These are phyloP conservation scores for Chrysanthemum lavandulifolium DNA, from an alignment of 129 eudicot genomes.

Conservation along the genomic window DNA sequence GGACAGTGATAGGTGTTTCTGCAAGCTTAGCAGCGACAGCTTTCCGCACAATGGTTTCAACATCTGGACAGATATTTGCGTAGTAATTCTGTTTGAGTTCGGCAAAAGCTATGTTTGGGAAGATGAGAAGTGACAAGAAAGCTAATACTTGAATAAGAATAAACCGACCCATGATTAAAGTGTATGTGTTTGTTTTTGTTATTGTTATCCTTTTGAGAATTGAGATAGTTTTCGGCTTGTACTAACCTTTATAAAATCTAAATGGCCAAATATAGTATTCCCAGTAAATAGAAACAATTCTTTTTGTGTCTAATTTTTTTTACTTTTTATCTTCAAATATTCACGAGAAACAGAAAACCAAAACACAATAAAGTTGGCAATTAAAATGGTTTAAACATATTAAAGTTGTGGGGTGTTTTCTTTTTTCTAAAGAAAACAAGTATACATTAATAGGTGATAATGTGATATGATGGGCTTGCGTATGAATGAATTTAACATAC, in stretches of 20 bases:
- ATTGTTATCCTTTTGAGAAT: no score
- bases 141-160: slow-evolving; percentile 26
- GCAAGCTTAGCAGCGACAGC: slow-evolving; percentile 49
- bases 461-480: slow-evolving; percentile 4
- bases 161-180: slow-evolving; percentile 39
- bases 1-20: slow-evolving; percentile 68
- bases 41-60: slow-evolving; percentile 54
- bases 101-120: slow-evolving; percentile 39
- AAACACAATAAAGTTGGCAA: no score
- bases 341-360: no score
- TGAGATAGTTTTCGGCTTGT: background rate
- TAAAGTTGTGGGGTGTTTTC: slow-evolving; percentile 16
- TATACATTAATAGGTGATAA: background rate
- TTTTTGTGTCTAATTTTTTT: no score
- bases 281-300: no score
- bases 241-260: slow-evolving; percentile 6
- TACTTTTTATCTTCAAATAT: no score
- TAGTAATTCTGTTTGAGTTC: slow-evolving; percentile 63
- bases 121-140: slow-evolving; percentile 30
- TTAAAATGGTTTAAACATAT: background rate
- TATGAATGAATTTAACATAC: no score
- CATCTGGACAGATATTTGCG: slow-evolving; percentile 70
- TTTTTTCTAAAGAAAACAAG: background rate
- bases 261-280: no score
- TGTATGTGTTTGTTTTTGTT: background rate